Conservation (phyloP, 768 basidiomycete genomes). For the Harrya chromipes region DNA sequence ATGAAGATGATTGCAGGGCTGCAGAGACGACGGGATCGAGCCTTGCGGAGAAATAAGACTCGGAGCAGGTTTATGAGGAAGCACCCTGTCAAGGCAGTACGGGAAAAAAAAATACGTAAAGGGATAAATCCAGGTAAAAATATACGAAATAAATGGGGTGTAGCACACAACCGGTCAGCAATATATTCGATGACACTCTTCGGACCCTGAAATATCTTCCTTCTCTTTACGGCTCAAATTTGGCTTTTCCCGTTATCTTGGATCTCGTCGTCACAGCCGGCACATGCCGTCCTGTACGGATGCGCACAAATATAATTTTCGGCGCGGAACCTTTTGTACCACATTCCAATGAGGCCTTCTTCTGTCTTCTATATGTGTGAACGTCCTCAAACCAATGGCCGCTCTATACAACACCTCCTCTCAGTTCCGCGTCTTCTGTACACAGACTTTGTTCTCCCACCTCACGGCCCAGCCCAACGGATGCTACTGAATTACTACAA, state of each 20-base stretch:
- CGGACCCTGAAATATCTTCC: conserved; percentile 33
- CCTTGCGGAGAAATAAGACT: conserved; percentile 23
- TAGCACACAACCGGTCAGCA: conserved; percentile 12
- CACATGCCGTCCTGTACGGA: conserved; percentile 26
- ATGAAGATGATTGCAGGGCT: conserved; percentile 24
- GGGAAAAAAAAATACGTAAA: conserved; percentile 36
- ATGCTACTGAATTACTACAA: not conserved
- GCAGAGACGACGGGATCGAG: conserved; percentile 25
- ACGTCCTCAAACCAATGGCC: conserved; percentile 1
- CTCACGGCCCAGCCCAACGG: conserved; percentile 5
- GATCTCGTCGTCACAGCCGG: conserved; percentile 31
- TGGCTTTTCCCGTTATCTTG: conserved; percentile 34
- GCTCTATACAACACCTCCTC: conserved; percentile 10
- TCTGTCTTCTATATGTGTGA: conserved; percentile 17
- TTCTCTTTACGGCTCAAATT: conserved; percentile 30
- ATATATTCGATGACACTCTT: conserved; percentile 29
- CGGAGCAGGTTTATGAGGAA: conserved; percentile 34
- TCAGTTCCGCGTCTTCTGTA: too few relatives aligned
- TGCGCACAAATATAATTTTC: conserved; percentile 29
- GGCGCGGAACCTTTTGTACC: conserved; percentile 27
- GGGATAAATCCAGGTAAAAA: conserved; percentile 17
- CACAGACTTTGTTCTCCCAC: not conserved
- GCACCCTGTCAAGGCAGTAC: conserved; percentile 35
- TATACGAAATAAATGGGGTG: conserved; percentile 27
- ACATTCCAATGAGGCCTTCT: conserved; percentile 5